Base-by-base conservation (phyloP, 352 stramenopile genomes). In the Globisporangium carolinianum region DNA sequence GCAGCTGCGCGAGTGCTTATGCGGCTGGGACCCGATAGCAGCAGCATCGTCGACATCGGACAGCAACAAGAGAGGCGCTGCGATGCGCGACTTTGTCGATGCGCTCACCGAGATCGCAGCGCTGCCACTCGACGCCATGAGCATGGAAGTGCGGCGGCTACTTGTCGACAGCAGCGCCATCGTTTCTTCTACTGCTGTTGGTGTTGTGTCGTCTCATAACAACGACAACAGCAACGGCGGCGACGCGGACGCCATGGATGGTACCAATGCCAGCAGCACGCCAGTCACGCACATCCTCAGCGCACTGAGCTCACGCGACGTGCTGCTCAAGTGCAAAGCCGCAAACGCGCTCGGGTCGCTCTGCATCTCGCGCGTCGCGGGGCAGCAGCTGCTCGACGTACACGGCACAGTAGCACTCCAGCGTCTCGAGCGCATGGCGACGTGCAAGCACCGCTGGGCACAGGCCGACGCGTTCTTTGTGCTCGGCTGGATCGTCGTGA, bases 251-350 rank as follows among this genome's bases (percentile, higher is more conserved):
- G 24, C 24, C 24, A 1, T 24, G 2, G 24, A 24, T 24, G 24
- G 24, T 24, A 24, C 24, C 24, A 24, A 12, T 5, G 24, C 0
- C 2, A 47, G n/a, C 32, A 45, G n/a, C 14, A 11, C 32, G 5
- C 35, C 75, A 42, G 42, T 84, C n/a, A 35, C 42, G 48, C 70
- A 78, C 42, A 41, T 90, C 7, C 67, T 86, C 35, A 58, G 58
- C 6, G 79, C 79, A 10, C 56, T 91, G 36, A 63, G 53, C 52
- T 69, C 69, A 36, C 79, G 81, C 15, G 81, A 91, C 53, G 77
- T 91, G 53, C 72, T 79, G 51, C 68, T 91, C 17, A 91, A 91
- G 55, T 91, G 81, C 65, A 91, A 91, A 56, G 81, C 79, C 6
- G 81, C 81, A 10, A 91, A 83, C 51, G 79, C 81, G 3, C 68